Evolutionary conservation across 108 stramenopile species (phyloP).

Genomic region (Nitzschia palea): DNA sequence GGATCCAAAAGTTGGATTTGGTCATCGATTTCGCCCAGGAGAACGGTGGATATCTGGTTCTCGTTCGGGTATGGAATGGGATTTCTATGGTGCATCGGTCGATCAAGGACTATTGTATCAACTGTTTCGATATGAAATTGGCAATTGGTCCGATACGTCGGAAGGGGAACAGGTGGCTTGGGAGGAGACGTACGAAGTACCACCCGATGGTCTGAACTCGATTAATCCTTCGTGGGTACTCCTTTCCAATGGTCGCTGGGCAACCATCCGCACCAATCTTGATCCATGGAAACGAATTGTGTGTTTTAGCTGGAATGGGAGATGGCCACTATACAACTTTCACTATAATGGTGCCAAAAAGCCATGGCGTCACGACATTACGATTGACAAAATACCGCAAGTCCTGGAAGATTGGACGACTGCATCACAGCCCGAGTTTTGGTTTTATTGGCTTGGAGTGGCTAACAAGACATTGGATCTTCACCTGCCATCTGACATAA

Average conservation of each 20-base stretch:
- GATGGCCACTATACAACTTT: neutral
- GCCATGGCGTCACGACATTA: neutral
- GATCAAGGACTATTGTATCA: slow-evolving; percentile 64
- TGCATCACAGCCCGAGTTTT: neutral
- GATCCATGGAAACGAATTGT: no score
- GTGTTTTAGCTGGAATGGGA: no score
- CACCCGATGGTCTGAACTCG: neutral
- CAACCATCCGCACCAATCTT: no score
- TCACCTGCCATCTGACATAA: neutral
- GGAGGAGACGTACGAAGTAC: neutral
- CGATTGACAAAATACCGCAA: neutral
- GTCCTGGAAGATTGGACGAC: neutral
- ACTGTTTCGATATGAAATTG: slow-evolving; percentile 30
- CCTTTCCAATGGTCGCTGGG: neutral
- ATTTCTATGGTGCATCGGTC: slow-evolving; percentile 32
- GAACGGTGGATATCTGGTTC: neutral
- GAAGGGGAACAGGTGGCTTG: neutral
- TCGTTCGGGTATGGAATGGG: slow-evolving; percentile 21
- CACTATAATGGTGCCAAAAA: neutral
- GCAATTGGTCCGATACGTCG: neutral
- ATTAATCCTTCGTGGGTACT: neutral
- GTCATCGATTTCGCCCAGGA: neutral
- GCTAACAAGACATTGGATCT: neutral
- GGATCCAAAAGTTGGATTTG: slow-evolving; percentile 1
- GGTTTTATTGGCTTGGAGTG: neutral